Evolutionary conservation across 73 alveolate species (phyloP).

Genomic region (Halteria grandinella): DNA sequence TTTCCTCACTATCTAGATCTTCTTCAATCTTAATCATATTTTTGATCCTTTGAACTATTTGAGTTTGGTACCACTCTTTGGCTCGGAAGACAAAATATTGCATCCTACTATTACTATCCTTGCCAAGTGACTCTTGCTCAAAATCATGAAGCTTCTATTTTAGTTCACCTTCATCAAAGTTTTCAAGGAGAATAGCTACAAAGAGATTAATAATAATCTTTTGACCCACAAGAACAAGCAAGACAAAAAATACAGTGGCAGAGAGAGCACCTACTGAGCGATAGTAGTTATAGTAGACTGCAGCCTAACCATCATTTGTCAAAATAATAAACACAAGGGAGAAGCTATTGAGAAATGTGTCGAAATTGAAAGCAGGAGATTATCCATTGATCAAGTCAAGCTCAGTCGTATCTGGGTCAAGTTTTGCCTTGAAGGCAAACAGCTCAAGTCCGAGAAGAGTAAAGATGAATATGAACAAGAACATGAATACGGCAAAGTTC

Average conservation of each 20-base stretch:
- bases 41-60: no score
- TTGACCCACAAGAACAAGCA: slow-evolving; percentile 51
- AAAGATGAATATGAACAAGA: slow-evolving; percentile 51
- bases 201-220: slow-evolving; percentile 55
- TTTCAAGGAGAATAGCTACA: slow-evolving; percentile 63
- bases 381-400: slow-evolving; percentile 3
- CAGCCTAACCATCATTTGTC: slow-evolving; percentile 60
- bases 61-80: no score
- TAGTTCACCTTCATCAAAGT: slow-evolving; percentile 46
- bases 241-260: slow-evolving; percentile 49
- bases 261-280: slow-evolving; percentile 12
- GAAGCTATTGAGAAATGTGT: slow-evolving; percentile 28
- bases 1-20: no score
- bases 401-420: not conserved
- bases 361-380: slow-evolving; percentile 57
- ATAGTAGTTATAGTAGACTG: slow-evolving; percentile 9
- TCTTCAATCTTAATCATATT: no score
- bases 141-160: no score
- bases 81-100: no score
- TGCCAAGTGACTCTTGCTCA: no score
- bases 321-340: slow-evolving; percentile 45
- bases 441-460: slow-evolving; percentile 61
- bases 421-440: slow-evolving; percentile 37
- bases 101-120: no score
- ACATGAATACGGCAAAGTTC: slow-evolving; percentile 40